A percentile compares a stretch with the other conserved stretches of the same genome.
Conservation (phyloP, 1,284 basidiomycete species). For the Exobasidium cylindrosporum region DNA sequence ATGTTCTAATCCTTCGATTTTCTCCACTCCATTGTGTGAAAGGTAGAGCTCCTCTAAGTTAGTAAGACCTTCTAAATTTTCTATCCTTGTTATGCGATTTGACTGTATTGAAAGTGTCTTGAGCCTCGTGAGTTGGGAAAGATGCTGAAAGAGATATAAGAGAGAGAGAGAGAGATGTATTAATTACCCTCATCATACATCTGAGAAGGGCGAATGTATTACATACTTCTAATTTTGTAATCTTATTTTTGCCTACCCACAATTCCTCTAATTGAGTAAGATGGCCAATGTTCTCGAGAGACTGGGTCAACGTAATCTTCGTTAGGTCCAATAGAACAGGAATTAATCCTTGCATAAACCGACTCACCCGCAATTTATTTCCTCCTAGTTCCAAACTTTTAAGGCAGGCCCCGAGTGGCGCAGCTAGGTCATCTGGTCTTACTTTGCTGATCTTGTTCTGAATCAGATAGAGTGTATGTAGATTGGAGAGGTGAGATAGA, state of each 20-base stretch:
- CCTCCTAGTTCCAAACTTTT: conserved; percentile 87
- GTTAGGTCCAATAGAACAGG: background rate
- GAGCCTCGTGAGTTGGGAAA: conserved; percentile 23
- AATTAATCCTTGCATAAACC: background rate
- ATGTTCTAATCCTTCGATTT: conserved; percentile 76
- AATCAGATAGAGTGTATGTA: conserved; percentile 84
- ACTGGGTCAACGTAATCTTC: too few relatives aligned
- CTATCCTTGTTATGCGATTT: conserved; percentile 85
- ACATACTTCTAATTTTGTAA: conserved; percentile 30
- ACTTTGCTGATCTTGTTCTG: conserved; percentile 91
- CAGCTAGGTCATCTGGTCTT: conserved; percentile 61
- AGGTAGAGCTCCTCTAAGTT: conserved; percentile 84
- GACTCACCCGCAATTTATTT: conserved; percentile 77
- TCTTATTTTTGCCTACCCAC: conserved; percentile 78
- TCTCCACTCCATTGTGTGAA: conserved; percentile 84
- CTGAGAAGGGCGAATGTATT: too few relatives aligned
- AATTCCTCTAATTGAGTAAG: conserved; percentile 81
- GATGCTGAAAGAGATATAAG: conserved; percentile 13
- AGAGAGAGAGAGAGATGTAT: conserved; percentile 1
- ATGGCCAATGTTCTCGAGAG: conserved; percentile 81
- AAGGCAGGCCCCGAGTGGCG: conserved; percentile 65
- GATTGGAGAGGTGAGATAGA: conserved; percentile 61
- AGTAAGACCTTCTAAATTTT: conserved; percentile 63
- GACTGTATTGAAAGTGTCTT: conserved; percentile 71
- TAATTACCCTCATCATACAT: conserved; percentile 11